Conservation (phyloP, 2,329 filamentous ascomycete species). For the Calonectria pauciramosa region DNA sequence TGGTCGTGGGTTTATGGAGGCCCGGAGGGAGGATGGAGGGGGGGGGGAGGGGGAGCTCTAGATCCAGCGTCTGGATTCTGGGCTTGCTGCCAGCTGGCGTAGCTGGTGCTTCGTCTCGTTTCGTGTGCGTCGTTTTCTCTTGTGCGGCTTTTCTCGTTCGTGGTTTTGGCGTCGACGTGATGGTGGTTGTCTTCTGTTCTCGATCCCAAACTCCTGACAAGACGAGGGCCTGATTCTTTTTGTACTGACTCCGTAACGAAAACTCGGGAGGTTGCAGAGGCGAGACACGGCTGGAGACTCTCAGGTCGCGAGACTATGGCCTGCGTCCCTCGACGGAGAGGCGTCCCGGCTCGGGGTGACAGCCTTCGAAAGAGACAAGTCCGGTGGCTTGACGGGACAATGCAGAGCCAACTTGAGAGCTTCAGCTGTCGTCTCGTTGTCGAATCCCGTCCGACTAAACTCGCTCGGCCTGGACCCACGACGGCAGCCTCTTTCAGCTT, state of each 20-base stretch:
- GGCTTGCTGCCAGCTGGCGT: slow-evolving; percentile 2
- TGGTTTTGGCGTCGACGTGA: slow-evolving; percentile 3
- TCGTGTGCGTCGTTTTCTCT: slow-evolving; percentile 4
- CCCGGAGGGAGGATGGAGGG: background rate
- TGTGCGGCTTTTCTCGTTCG: slow-evolving; percentile 5
- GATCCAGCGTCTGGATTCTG: slow-evolving; percentile 3
- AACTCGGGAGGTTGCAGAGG: background rate
- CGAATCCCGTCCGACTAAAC: slow-evolving; percentile 25
- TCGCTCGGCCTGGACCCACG: slow-evolving; percentile 35
- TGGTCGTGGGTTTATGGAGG: slow-evolving; percentile 17
- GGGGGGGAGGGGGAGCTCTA: background rate
- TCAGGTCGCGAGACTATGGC: slow-evolving; percentile 11
- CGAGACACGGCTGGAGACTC: slow-evolving; percentile 17
- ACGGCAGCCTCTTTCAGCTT: slow-evolving; percentile 39
- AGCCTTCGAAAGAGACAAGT: background rate
- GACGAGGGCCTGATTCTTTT: slow-evolving; percentile 19
- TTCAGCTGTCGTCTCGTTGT: background rate
- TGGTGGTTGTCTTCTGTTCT: slow-evolving; percentile 11
- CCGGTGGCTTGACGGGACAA: slow-evolving; percentile 18
- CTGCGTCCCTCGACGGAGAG: slow-evolving; percentile 13
- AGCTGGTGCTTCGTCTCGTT: slow-evolving; percentile 13
- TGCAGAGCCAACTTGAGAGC: background rate
- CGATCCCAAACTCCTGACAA: background rate
- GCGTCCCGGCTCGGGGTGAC: slow-evolving; percentile 8
- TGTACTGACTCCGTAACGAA: slow-evolving; percentile 8